Evolutionary conservation across 139 green algal species (phyloP).

Genomic region (Ettlia oleoabundans): DNA sequence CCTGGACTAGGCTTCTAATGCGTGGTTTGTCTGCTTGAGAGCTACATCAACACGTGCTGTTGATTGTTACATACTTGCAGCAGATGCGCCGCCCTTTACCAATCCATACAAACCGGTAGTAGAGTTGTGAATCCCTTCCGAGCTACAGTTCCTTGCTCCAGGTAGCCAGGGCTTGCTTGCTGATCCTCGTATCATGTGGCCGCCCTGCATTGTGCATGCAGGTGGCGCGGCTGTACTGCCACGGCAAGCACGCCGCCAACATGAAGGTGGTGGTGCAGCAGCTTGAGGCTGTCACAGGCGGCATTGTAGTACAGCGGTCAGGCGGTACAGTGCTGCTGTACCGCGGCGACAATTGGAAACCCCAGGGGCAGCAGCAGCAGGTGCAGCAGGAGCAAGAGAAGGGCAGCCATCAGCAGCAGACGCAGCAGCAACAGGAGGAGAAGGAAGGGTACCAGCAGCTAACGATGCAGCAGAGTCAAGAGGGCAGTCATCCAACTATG

Average conservation of each 20-base stretch:
- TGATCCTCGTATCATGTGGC: no score
- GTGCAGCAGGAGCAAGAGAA: background rate
- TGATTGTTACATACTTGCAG: no score
- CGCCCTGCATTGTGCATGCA: background rate
- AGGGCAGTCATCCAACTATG: background rate
- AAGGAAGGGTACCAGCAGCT: background rate
- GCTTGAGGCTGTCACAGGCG: slow-evolving; percentile 41
- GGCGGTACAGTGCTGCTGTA: slow-evolving; percentile 46
- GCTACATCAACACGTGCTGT: no score
- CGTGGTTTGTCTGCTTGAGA: background rate
- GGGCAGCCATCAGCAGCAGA: background rate
- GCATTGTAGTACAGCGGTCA: slow-evolving; percentile 33
- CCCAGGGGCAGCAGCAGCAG: background rate
- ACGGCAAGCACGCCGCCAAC: slow-evolving; percentile 43
- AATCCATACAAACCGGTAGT: no score
- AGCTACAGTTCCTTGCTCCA: no score
- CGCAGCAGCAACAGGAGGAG: background rate
- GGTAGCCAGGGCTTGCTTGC: no score
- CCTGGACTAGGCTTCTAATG: no score
- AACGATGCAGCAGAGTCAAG: background rate
- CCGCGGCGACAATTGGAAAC: slow-evolving; percentile 10
- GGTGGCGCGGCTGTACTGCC: slow-evolving; percentile 44
- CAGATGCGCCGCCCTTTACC: no score
- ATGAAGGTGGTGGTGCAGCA: slow-evolving; percentile 41
- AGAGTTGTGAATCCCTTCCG: no score